A percentile compares a stretch with the other conserved stretches of the same genome.
Conservation (phyloP, 2,329 filamentous ascomycete genomes). For the Pseudocercospora musae region DNA sequence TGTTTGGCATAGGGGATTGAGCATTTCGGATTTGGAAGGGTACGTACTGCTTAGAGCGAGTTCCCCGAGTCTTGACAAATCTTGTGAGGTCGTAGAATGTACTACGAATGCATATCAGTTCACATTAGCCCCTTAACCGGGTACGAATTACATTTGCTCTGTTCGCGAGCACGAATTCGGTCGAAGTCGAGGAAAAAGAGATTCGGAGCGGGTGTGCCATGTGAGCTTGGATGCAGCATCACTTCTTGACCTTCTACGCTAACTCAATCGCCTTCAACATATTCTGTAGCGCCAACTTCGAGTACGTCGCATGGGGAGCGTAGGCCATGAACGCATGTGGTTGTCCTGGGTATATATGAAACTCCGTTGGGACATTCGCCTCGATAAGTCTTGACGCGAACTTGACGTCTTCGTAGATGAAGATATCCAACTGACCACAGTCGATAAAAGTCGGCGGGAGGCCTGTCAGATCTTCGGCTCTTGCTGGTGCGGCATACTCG, state of each 20-base stretch:
- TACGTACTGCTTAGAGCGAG: not conserved
- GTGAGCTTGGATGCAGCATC: not conserved
- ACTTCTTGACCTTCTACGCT: not conserved
- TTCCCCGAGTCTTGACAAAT: not conserved
- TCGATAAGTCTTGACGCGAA: constrained; percentile 42
- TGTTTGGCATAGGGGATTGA: not conserved
- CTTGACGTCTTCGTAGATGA: constrained; percentile 41
- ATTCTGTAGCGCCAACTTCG: constrained; percentile 17
- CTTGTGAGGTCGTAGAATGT: not conserved
- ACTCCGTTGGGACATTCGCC: constrained; percentile 41
- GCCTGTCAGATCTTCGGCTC: constrained; percentile 26
- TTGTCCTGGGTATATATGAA: constrained; percentile 47
- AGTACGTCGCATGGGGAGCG: constrained; percentile 16
- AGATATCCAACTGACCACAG: constrained; percentile 44
- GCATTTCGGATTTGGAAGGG: not conserved
- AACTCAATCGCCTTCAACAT: constrained; percentile 9
- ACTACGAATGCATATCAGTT: not conserved
- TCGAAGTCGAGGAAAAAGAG: not conserved
- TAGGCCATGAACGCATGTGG: constrained; percentile 41
- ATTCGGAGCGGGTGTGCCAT: not conserved
- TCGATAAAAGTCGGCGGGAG: constrained; percentile 47
- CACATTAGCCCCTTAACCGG: not conserved
- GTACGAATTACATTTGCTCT: not conserved
- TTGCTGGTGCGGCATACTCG: constrained; percentile 25
- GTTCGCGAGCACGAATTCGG: not conserved